These are phyloP conservation scores for Ambrosia hybrid DNA, from an alignment of 140 eudicot species.

Conservation along the genomic window DNA sequence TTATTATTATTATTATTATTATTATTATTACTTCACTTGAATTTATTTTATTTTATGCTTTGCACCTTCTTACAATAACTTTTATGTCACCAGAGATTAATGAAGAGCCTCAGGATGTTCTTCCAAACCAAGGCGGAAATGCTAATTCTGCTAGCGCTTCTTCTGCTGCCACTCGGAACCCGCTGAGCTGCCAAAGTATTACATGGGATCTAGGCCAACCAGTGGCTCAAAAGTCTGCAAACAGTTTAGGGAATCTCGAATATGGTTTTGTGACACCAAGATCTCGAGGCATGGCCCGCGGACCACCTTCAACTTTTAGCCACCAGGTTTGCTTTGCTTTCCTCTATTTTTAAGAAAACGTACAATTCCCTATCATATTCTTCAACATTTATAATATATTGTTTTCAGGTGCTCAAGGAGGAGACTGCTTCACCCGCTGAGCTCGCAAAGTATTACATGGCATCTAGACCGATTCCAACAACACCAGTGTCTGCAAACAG, in stretches of 20 bases:
- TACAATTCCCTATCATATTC: too few species aligned
- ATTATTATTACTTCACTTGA: background rate
- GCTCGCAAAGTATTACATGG: too few species aligned
- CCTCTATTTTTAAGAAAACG: too few species aligned
- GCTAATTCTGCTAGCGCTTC: slow-evolving; percentile 21
- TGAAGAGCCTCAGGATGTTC: slow-evolving; percentile 39
- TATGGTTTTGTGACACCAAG: slow-evolving; percentile 72
- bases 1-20: background rate
- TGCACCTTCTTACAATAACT: slow-evolving; percentile 24
- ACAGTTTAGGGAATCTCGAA: slow-evolving; percentile 36
- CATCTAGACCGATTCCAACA: too few species aligned
- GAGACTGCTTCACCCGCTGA: too few species aligned
- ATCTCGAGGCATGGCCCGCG: slow-evolving; percentile 63
- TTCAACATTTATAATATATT: too few species aligned
- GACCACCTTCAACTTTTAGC: slow-evolving; percentile 42
- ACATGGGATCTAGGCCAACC: slow-evolving; percentile 82
- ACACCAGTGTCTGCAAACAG: too few species aligned
- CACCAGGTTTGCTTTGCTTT: slow-evolving; percentile 37
- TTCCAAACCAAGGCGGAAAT: slow-evolving; percentile 37
- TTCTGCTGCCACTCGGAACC: slow-evolving; percentile 51
- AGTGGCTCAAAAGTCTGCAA: slow-evolving; percentile 37
- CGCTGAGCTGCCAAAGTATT: slow-evolving; percentile 85
- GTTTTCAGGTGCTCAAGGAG: too few species aligned
- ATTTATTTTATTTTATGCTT: background rate
- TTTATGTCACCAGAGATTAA: slow-evolving; percentile 48